phyloP scores from a whole-genome alignment of 2,329 filamentous ascomycete species.

The Calonectria montana region DNA sequence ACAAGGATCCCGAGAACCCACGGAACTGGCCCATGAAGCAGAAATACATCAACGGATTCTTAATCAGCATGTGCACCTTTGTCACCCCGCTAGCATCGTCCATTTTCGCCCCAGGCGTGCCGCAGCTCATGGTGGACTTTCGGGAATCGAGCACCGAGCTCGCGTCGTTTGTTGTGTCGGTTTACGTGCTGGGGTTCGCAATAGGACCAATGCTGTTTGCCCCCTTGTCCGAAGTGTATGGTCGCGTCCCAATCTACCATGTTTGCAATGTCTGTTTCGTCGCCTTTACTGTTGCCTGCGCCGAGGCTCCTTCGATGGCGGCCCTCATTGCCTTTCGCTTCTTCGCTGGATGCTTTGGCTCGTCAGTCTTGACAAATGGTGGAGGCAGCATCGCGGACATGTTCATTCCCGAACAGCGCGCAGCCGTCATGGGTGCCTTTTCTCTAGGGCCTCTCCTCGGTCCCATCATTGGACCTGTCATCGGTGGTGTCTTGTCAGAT shows the following conservation, averaged over 20 bases:
- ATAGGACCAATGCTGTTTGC: constrained; percentile 60
- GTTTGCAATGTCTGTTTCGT: constrained; percentile 53
- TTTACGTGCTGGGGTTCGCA: constrained; percentile 66
- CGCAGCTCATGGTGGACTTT: constrained; percentile 71
- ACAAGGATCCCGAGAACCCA: constrained; percentile 70
- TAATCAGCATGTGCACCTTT: constrained; percentile 48
- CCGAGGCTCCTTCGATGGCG: constrained; percentile 50
- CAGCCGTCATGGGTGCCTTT: constrained; percentile 65
- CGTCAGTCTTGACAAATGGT: constrained; percentile 64
- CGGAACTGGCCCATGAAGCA: constrained; percentile 70
- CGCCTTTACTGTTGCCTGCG: constrained; percentile 51
- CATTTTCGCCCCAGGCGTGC: constrained; percentile 73
- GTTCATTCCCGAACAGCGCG: constrained; percentile 47
- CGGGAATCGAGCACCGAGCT: constrained; percentile 38
- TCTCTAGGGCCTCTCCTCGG: constrained; percentile 62
- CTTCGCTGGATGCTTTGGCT: constrained; percentile 63
- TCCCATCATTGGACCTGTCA: constrained; percentile 49
- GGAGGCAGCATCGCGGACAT: constrained; percentile 59
- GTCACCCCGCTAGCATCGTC: constrained; percentile 55
- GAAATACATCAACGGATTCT: constrained; percentile 47
- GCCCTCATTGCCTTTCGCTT: constrained; percentile 62
- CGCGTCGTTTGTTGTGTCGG: constrained; percentile 37
- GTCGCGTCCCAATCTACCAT: constrained; percentile 56
- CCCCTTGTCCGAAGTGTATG: constrained; percentile 62
- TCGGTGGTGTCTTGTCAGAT: constrained; percentile 71